Percentiles rank a stretch among this genome's conserved stretches.
These are phyloP conservation scores for Effrenium voratum DNA, from an alignment of 73 alveolate genomes.

Conservation along the genomic window DNA sequence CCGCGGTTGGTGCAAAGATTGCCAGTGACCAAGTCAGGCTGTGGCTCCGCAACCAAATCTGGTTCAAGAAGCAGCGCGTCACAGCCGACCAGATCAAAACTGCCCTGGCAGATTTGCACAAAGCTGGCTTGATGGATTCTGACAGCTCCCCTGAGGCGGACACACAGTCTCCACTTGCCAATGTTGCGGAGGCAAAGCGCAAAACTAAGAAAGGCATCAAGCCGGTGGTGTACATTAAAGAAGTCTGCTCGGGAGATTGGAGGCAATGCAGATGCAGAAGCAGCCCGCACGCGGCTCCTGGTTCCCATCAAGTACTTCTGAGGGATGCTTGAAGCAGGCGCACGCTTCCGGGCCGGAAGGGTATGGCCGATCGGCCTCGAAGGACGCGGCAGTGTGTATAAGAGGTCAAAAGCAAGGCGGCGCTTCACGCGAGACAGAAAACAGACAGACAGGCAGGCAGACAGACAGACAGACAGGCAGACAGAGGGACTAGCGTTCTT, in stretches of 20 bases:
- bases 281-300: neutral
- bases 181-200: neutral
- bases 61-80: neutral
- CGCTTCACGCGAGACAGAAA: too few relatives aligned
- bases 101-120: neutral
- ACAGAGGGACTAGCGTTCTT: too few relatives aligned
- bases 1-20: neutral
- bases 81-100: neutral
- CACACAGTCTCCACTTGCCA: neutral
- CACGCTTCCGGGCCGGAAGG: too few relatives aligned
- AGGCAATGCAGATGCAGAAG: neutral
- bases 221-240: neutral
- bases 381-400: too few relatives aligned
- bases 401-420: too few relatives aligned
- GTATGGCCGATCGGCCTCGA: too few relatives aligned
- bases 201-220: neutral
- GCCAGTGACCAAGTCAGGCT: neutral
- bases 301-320: neutral
- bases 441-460: too few relatives aligned
- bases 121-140: neutral
- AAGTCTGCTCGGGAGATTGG: neutral
- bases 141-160: neutral
- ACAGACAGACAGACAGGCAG: too few relatives aligned
- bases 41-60: slow-evolving; percentile 1
- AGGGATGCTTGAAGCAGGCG: too few relatives aligned